Conservation (phyloP, 768 basidiomycete genomes). For the Rhizopogon vulgaris region DNA sequence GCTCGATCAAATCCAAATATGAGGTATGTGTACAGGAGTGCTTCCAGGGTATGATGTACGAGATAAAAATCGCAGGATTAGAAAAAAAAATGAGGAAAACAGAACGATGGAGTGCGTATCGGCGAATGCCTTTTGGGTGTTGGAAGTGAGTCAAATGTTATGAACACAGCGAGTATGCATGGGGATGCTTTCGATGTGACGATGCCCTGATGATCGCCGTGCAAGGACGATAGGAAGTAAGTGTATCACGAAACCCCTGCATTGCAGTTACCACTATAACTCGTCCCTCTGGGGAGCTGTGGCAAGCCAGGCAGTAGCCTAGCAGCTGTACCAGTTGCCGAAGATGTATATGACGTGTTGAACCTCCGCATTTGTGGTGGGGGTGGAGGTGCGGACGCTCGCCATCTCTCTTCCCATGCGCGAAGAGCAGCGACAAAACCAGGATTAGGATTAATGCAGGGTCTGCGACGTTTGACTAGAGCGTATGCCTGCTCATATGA, state of each 20-base stretch:
- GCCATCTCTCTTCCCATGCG: slow-evolving; percentile 47
- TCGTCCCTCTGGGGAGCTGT: slow-evolving; percentile 19
- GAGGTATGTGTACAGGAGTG: not conserved
- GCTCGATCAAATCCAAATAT: not conserved
- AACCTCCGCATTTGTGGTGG: slow-evolving; percentile 22
- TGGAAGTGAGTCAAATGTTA: not conserved
- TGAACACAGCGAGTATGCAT: not conserved
- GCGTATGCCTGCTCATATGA: slow-evolving; percentile 60
- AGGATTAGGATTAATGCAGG: slow-evolving; percentile 74
- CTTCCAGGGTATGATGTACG: not conserved
- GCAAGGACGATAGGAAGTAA: not conserved
- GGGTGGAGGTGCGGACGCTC: slow-evolving; percentile 9
- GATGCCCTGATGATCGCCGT: not conserved
- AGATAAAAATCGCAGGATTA: not conserved
- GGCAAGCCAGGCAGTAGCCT: not conserved
- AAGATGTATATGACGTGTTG: slow-evolving; percentile 18
- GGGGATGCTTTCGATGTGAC: not conserved
- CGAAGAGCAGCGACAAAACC: slow-evolving; percentile 59
- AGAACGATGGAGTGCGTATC: not conserved
- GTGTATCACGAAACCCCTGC: not conserved
- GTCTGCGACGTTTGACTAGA: slow-evolving; percentile 56
- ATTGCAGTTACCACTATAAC: slow-evolving; percentile 10
- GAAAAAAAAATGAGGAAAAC: not conserved
- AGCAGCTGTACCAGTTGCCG: not conserved
- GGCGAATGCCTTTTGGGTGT: too few relatives aligned